Base-by-base conservation (phyloP, 2,329 filamentous ascomycete genomes). In the Cladosporium phlei region DNA sequence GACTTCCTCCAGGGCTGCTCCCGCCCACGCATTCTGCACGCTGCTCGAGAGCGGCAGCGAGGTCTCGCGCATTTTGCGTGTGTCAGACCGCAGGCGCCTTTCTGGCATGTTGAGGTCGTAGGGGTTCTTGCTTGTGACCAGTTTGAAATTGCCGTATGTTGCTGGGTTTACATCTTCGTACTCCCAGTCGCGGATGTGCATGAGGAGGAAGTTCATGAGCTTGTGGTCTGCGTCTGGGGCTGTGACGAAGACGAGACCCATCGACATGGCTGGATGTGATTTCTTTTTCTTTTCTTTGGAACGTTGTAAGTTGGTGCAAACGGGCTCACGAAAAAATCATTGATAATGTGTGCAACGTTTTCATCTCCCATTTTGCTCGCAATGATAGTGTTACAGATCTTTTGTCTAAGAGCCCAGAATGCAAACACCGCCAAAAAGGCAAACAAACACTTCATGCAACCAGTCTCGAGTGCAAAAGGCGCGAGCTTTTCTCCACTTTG, bases 161-260 rank as follows among this genome's bases (percentile, higher is more conserved):
- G n/a, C n/a, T n/a, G n/a, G n/a, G n/a, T 40, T 9, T 11, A 30
- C 42, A 16, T 40, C 20, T 1, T 20, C 40, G 12, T 27, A 40
- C 19, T 46, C 43, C 46, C 51, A 52, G 30, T 55, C 53, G 14
- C 47, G 42, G 16, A 49, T 22, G 29, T 47, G 21, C n/a, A 51
- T 38, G 10, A 53, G 49, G 33, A 53, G 38, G 20, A 44, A 47
- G 27, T 55, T 53, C 25, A 53, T 34, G 16, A 22, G 19, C 37
- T 52, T 50, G 38, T 32, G 28, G 46, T 50, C 47, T 33, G 44
- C 49, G 9, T 33, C 32, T 14, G 49, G 28, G 7, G 53, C 51
- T 10, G 44, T 55, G 40, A 55, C 30, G 51, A 55, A 53, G 38
- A 55, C 38, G 10, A 46, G 44, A 20, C 38, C 50, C 9, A 11